Conservation (phyloP, 164 flowering plant species). For the Amborella trichopoda region DNA sequence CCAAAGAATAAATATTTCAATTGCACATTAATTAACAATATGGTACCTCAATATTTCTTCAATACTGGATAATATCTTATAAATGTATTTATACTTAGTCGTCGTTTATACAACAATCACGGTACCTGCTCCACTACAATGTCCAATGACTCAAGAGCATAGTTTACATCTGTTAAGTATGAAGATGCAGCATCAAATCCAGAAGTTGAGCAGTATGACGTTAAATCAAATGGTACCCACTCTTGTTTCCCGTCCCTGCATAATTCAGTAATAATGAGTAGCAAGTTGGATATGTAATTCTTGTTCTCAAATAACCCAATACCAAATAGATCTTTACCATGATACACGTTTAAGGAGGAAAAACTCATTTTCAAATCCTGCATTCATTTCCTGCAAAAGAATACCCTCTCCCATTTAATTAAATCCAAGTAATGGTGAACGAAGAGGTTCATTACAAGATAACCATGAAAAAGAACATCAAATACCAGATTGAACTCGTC, state of each 20-base stretch:
- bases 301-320: too few species aligned
- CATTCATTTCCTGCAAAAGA: slow-evolving; percentile 56
- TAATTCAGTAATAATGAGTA: slow-evolving; percentile 2
- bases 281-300: too few species aligned
- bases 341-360: slow-evolving; percentile 46
- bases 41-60: too few species aligned
- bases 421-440: too few species aligned
- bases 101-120: too few species aligned
- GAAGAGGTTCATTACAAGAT: neutral
- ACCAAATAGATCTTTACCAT: slow-evolving; percentile 23
- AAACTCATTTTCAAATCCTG: slow-evolving; percentile 95
- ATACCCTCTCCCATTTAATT: too few species aligned
- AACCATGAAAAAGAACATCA: neutral
- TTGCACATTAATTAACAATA: too few species aligned
- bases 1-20: too few species aligned
- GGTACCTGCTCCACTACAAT: slow-evolving; percentile 88
- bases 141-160: slow-evolving; percentile 48
- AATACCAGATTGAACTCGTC: slow-evolving; percentile 90
- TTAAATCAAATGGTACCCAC: slow-evolving; percentile 73
- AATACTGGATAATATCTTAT: too few species aligned
- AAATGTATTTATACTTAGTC: too few species aligned
- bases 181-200: slow-evolving; percentile 69
- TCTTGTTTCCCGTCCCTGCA: slow-evolving; percentile 73
- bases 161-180: slow-evolving; percentile 45
- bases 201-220: slow-evolving; percentile 72